Base-by-base conservation (phyloP, 768 basidiomycete genomes). In the Pisolithus albus region DNA sequence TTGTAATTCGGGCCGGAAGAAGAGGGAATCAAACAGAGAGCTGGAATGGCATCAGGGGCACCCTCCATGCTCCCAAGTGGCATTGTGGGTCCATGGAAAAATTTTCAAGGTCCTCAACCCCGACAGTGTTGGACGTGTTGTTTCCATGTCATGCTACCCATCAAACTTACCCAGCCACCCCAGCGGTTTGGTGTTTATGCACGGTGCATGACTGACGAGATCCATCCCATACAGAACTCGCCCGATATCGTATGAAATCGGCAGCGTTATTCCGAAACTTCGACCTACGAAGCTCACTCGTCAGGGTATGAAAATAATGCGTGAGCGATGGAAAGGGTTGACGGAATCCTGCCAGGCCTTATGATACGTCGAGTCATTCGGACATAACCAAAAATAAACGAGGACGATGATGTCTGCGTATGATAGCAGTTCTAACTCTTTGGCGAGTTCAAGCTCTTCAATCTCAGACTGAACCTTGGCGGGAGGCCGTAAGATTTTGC, bases 201-300 rank as follows among this genome's bases (percentile, higher is more conserved):
- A 68, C 98, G 95, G 95, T 86, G 84, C 70, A 97, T 99, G 96
- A 97, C 96, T n/a, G 93, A 97, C 68, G 66, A 90, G 88, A 97
- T 70, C 79, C 88, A 37, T 79, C 86, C 44, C 95, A 98, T 79
- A 94, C 92, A 72, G 79, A 79, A 42, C 83, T 98, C 52, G 90
- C 91, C 11, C 93, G n/a, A n/a, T n/a, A 97, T 72, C 80, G 79
- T 54, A 86, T 97, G 93, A 97, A 67, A 74, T 95, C 51, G 95
- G 96, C 21, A 92, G 94, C 63, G 96, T 95, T 51, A 97, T 99
- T 61, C 92, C 96, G n/a, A 91, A 97, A 72, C 96, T 98, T 94
- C 85, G 96, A 6, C 82, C 83, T 32, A 70, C 92, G 43, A 65
- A 70, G 24, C 67, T 75, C 46, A 83, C 91, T 0, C 81, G 88